Base-by-base conservation (phyloP, 2,329 filamentous ascomycete genomes). In the Ophiocordyceps sinensis region DNA sequence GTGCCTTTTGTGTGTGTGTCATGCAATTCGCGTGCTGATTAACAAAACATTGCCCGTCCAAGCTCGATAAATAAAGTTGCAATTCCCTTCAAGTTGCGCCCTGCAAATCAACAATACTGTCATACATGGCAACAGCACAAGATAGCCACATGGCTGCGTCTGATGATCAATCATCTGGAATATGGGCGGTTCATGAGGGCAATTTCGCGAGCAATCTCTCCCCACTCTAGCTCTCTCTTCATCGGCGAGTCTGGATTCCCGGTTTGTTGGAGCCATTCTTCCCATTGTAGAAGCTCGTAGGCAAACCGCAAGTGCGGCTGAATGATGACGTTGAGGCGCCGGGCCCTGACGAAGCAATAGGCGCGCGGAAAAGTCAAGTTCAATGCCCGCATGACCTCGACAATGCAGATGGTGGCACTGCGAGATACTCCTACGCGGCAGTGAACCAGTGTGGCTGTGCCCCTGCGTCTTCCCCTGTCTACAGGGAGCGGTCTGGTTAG, bases 101-200 rank as follows among this genome's bases (percentile, higher is more conserved):
- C 15, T 35, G 17, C 21, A 32, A 38, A 21, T 39, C 13, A 17
- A 28, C 3, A 30, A 36, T 26, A 21, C 29, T 15, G 28, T 6
- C 19, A 37, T 13, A 28, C 13, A 4, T 17, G 2, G 36, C 6
- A 37, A 21, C 3, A 26, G 19, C 38, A 26, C 8, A 12, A 29
- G 31, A 19, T 30, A 29, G 32, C 10, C 13, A 17, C n/a, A 12
- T 28, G 14, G 10, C 23, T 11, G 5, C 11, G 8, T n/a, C 10
- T 26, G 17, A 7, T 21, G 23, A 17, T 41, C 23, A 19, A 15
- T 61, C 53, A 85, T 60, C 83, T 70, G 15, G 85, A 81, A 62
- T 96, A 96, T 14, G 91, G 91, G 52, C 84, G 80, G 57, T 98
- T 98, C 86, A 98, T 93, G 26, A 89, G 69, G 5, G 91, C 88